Conservation (phyloP, 1,139 yeast genomes). For the Magnusiomyces magnusii region DNA sequence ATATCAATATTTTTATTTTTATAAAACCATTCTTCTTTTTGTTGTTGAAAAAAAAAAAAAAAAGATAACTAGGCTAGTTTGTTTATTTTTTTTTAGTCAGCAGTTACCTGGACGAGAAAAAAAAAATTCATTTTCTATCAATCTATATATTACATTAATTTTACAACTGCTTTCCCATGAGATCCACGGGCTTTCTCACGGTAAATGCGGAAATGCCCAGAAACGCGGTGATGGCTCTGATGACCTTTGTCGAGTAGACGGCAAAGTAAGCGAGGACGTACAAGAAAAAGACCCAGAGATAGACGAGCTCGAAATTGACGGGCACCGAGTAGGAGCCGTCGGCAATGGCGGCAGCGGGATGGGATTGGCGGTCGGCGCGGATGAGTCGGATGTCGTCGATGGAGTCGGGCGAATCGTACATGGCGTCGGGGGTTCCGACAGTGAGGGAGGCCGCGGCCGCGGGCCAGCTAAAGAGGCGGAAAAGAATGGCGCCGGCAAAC, state of each 20-base stretch:
- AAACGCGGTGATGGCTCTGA: constrained; percentile 32
- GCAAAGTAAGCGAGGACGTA: constrained; percentile 30
- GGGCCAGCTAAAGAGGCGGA: constrained; percentile 17
- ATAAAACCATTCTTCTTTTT: too few species aligned
- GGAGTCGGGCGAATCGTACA: background rate
- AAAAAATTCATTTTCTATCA: too few species aligned
- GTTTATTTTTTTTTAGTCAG: too few species aligned
- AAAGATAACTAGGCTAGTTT: too few species aligned
- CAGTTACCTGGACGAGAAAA: too few species aligned
- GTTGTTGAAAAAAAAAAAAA: too few species aligned
- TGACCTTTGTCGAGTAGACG: constrained; percentile 33
- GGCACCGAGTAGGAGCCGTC: constrained; percentile 14
- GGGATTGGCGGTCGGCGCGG: background rate
- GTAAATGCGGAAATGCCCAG: constrained; percentile 37
- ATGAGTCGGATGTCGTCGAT: background rate
- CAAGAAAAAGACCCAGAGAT: constrained; percentile 30
- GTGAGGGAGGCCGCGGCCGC: background rate
- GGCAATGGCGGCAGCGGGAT: background rate
- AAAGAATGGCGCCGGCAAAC: constrained; percentile 32
- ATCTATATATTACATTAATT: too few species aligned
- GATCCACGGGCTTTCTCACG: constrained; percentile 20
- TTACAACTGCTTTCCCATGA: constrained; percentile 4
- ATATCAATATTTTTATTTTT: too few species aligned
- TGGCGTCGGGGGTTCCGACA: background rate
- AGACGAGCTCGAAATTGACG: constrained; percentile 28